Conservation (phyloP, 345 rosid species). For the Gossypioides kirkii region DNA sequence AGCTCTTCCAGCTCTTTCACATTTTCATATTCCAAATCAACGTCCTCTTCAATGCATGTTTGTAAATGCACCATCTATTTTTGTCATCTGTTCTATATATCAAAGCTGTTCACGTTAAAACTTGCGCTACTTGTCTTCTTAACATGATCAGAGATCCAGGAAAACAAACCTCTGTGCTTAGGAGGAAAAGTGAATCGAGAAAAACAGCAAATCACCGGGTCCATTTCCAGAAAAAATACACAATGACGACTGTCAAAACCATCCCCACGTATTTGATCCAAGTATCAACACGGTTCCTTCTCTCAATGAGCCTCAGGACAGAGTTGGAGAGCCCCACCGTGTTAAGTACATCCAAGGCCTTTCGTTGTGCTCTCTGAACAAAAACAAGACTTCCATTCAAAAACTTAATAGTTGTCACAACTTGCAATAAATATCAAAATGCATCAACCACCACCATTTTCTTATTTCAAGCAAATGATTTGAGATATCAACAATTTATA, state of each 20-base stretch:
- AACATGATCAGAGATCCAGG: neutral
- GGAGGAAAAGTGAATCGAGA: neutral
- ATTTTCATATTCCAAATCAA: neutral
- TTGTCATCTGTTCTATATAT: neutral
- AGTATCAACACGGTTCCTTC: conserved; percentile 81
- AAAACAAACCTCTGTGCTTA: neutral
- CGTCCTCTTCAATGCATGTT: neutral
- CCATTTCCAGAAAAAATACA: conserved; percentile 66
- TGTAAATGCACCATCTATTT: neutral
- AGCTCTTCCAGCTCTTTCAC: neutral
- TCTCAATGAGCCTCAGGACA: conserved; percentile 81
- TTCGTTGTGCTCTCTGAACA: conserved; percentile 79
- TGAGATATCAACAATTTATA: neutral
- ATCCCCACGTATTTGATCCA: conserved; percentile 89
- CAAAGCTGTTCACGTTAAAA: neutral
- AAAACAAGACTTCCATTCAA: neutral
- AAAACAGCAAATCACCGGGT: conserved; percentile 24
- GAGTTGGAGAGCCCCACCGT: conserved; percentile 91
- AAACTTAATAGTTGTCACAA: neutral
- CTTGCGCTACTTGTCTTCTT: neutral
- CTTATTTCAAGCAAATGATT: neutral
- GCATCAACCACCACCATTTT: neutral
- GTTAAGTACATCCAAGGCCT: conserved; percentile 80
- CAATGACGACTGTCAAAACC: conserved; percentile 48
- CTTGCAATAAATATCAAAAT: neutral